Evolutionary conservation across 75 land plant species (phyloP).

Genomic region (Picea glauca): DNA sequence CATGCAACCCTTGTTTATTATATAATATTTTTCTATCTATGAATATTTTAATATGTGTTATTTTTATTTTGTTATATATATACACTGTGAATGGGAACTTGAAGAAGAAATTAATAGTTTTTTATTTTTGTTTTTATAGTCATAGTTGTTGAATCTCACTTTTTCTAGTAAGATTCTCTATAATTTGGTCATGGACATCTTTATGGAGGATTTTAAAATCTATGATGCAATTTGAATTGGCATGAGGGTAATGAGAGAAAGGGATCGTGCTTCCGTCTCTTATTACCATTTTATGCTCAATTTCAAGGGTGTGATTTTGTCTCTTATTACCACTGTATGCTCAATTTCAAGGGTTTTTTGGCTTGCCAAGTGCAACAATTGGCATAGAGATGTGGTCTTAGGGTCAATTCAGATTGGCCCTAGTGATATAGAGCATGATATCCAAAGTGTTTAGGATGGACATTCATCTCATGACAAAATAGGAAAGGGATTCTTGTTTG

Average conservation of each 20-base stretch:
- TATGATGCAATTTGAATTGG: constrained; percentile 41
- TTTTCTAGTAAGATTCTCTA: constrained; percentile 28
- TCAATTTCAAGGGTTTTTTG: constrained; percentile 63
- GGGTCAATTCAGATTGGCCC: constrained; percentile 17
- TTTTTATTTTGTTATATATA: too few relatives aligned
- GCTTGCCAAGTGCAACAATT: constrained; percentile 35
- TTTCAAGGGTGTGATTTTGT: too few relatives aligned
- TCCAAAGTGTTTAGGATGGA: constrained; percentile 29
- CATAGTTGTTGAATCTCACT: constrained; percentile 31
- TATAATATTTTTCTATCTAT: too few relatives aligned
- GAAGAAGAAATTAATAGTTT: too few relatives aligned
- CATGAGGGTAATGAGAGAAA: constrained; percentile 30
- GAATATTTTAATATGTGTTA: too few relatives aligned
- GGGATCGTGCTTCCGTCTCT: constrained; percentile 57
- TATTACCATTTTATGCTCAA: constrained; percentile 10
- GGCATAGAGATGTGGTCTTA: constrained; percentile 1
- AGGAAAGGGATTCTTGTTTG: constrained; percentile 14
- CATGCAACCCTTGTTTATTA: too few relatives aligned
- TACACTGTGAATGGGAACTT: too few relatives aligned
- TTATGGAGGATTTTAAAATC: constrained; percentile 26
- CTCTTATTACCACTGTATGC: constrained; percentile 31
- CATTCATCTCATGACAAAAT: constrained; percentile 32
- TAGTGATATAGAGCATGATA: constrained; percentile 9
- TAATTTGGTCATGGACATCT: constrained; percentile 19
- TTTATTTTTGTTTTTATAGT: too few relatives aligned